Evolutionary conservation across 2,329 filamentous ascomycete genomes (phyloP).

Genomic region (Sarocladiaceae sp.): DNA sequence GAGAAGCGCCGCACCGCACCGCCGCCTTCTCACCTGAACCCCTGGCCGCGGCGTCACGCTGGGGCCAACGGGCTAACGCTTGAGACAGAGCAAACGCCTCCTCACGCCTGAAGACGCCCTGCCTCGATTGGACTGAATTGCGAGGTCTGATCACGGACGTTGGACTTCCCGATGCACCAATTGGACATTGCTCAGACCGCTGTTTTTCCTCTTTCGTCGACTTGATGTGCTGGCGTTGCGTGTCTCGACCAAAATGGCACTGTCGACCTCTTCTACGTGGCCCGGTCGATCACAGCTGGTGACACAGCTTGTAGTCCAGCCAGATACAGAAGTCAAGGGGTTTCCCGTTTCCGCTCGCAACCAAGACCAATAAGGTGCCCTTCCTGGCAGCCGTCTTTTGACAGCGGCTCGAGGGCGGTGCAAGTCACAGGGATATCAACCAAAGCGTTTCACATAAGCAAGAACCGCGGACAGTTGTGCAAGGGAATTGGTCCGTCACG

Average conservation of each 20-base stretch:
- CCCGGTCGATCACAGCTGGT: background rate
- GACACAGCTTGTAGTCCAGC: too few relatives aligned
- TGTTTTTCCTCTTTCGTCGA: constrained; percentile 1
- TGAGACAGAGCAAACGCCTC: background rate
- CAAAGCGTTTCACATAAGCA: constrained; percentile 8
- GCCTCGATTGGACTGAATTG: background rate
- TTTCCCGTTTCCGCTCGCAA: background rate
- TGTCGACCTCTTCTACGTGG: background rate
- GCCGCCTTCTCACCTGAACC: constrained; percentile 6
- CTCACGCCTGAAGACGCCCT: background rate
- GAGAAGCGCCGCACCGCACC: constrained; percentile 1
- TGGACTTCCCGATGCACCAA: background rate
- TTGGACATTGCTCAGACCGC: background rate
- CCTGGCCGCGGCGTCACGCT: constrained; percentile 7
- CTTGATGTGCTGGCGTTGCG: background rate
- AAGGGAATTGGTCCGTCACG: background rate
- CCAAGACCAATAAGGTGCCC: background rate
- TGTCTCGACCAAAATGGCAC: background rate
- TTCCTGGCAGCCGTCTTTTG: background rate
- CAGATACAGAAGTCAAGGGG: background rate
- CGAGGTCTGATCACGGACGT: background rate
- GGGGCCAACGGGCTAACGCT: background rate
- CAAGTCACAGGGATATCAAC: background rate
- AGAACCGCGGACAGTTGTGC: background rate
- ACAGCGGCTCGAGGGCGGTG: background rate